Conservation (phyloP, 441 rosid species). For the Erysimum pusillum region DNA sequence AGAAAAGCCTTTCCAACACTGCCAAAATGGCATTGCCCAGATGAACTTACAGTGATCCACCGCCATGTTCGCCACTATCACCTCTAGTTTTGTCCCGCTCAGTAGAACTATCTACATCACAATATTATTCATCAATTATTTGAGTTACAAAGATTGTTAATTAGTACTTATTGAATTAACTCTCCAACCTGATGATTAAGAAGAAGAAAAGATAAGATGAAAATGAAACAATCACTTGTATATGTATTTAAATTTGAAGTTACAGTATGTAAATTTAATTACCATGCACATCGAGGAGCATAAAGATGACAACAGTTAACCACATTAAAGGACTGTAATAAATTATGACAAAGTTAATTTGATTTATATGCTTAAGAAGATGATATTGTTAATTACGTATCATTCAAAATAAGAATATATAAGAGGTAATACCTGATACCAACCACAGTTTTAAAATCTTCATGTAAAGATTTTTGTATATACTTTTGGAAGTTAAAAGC, state of each 20-base stretch:
- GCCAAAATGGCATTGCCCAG: no score
- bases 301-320: slow-evolving; percentile 42
- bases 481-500: slow-evolving; percentile 43
- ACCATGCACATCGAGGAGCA: slow-evolving; percentile 72
- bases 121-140: not conserved
- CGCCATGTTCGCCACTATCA: slow-evolving; percentile 71
- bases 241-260: not conserved
- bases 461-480: slow-evolving; percentile 47
- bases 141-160: not conserved
- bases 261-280: not conserved
- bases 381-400: not conserved
- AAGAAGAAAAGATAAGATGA: not conserved
- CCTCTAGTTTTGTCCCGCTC: slow-evolving; percentile 75
- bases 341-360: not conserved
- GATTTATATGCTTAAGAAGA: slow-evolving; percentile 1
- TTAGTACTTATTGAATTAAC: slow-evolving; percentile 23
- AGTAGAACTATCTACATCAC: slow-evolving; percentile 57
- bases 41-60: slow-evolving; percentile 52
- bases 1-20: no score
- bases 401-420: not conserved
- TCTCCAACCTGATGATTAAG: slow-evolving; percentile 59
- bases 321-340: slow-evolving; percentile 39
- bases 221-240: not conserved
- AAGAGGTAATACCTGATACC: slow-evolving; percentile 27
- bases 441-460: slow-evolving; percentile 45